These are phyloP conservation scores for Penicillium turbatum DNA, from an alignment of 495 filamentous ascomycete genomes.

Conservation along the genomic window DNA sequence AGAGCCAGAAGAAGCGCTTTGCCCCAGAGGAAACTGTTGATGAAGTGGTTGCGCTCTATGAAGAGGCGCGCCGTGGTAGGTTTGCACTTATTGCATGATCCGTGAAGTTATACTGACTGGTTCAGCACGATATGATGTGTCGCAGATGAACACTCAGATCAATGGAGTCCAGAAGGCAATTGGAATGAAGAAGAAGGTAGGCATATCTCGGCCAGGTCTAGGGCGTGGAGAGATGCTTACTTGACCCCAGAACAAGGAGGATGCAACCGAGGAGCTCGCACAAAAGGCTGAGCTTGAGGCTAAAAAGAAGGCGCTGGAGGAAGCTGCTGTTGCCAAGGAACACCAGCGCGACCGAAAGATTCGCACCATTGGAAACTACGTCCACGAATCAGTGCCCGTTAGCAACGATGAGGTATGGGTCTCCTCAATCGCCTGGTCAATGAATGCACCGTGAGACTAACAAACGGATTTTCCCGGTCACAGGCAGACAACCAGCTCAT, in stretches of 20 bases:
- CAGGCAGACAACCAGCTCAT: constrained; percentile 77
- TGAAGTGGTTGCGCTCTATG: constrained; percentile 80
- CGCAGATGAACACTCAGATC: constrained; percentile 74
- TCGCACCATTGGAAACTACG: constrained; percentile 85
- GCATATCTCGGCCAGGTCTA: constrained; percentile 28
- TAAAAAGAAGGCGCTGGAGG: constrained; percentile 72
- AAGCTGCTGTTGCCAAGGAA: constrained; percentile 70
- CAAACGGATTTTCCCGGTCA: neutral
- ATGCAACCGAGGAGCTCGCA: constrained; percentile 66
- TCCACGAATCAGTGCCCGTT: constrained; percentile 88
- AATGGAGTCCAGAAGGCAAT: constrained; percentile 89
- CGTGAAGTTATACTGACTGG: constrained; percentile 2
- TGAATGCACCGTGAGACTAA: neutral
- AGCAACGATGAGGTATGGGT: constrained; percentile 71
- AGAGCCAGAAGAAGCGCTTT: constrained; percentile 77
- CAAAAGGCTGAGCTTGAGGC: constrained; percentile 73
- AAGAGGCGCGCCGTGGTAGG: constrained; percentile 77
- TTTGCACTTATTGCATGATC: neutral
- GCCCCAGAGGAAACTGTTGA: constrained; percentile 81
- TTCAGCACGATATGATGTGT: constrained; percentile 71
- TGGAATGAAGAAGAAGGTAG: constrained; percentile 91
- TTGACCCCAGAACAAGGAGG: constrained; percentile 67
- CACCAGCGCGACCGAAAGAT: constrained; percentile 67
- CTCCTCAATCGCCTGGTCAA: neutral
- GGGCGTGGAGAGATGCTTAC: constrained; percentile 2